Conservation (phyloP, 2,329 filamentous ascomycete genomes). For the Rhynchosporium agropyri region DNA sequence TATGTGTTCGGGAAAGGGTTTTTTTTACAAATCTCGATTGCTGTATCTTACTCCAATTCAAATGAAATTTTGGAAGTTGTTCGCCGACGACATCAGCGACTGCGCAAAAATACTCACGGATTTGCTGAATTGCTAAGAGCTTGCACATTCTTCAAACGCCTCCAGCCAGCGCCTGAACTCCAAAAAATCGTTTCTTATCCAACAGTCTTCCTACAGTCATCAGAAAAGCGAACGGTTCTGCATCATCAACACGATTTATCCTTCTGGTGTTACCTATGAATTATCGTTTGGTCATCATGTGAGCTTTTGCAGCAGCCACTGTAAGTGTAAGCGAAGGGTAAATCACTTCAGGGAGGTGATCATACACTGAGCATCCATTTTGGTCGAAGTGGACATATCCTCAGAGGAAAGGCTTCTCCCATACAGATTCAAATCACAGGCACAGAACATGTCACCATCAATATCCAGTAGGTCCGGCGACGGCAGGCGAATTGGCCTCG, state of each 20-base stretch:
- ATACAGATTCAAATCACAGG: conserved; percentile 9
- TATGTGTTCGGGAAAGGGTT: too few relatives aligned
- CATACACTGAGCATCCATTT: conserved; percentile 30
- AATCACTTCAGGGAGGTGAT: background rate
- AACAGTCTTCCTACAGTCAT: background rate
- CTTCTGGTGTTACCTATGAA: background rate
- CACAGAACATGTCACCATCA: conserved; percentile 25
- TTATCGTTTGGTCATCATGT: conserved; percentile 24
- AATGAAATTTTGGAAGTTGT: background rate
- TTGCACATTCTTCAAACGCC: background rate
- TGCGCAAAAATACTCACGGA: background rate
- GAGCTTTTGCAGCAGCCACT: conserved; percentile 32
- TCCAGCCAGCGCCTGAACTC: conserved; percentile 1
- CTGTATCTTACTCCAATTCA: background rate
- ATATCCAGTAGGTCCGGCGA: conserved; percentile 36
- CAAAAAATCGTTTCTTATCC: background rate
- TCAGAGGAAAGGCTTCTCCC: background rate
- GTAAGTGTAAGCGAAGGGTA: conserved; percentile 20
- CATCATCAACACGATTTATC: background rate
- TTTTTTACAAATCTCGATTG: background rate
- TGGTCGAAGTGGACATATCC: background rate
- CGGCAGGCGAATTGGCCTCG: conserved; percentile 32
- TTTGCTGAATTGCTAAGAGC: background rate
- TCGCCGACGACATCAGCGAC: too few relatives aligned
- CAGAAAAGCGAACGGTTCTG: background rate